A percentile compares a stretch with the other conserved stretches of the same genome.
Conservation (phyloP, 345 rosid genomes). For the Populus tremula region DNA sequence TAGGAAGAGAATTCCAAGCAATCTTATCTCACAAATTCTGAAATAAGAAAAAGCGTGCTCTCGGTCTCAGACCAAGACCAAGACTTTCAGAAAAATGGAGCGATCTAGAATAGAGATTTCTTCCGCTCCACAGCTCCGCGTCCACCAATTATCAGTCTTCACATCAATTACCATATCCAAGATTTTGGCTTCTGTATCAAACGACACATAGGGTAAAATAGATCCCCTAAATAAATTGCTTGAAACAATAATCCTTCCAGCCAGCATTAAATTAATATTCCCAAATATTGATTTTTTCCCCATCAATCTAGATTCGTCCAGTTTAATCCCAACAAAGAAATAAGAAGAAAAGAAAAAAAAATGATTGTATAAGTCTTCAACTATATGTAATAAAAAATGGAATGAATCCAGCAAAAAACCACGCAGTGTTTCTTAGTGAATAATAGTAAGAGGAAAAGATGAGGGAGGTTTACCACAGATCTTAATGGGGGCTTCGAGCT, state of each 20-base stretch:
- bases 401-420: neutral
- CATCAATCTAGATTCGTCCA: neutral
- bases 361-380: neutral
- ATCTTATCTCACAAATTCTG: neutral
- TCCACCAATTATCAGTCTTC: neutral
- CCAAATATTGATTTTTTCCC: neutral
- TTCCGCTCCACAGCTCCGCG: neutral
- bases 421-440: neutral
- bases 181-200: neutral
- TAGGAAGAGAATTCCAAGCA: neutral
- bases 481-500: constrained; percentile 91
- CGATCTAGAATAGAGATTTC: neutral
- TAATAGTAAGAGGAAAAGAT: neutral
- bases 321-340: neutral
- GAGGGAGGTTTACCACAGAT: constrained; percentile 58
- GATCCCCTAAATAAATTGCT: neutral
- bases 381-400: neutral
- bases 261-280: neutral
- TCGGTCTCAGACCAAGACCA: constrained; percentile 1
- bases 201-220: neutral
- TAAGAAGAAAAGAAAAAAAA: neutral
- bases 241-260: neutral
- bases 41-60: neutral
- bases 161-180: neutral
- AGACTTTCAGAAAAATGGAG: neutral